Evolutionary conservation across 2,329 filamentous ascomycete genomes (phyloP), one percentile per base, ranked within the genome.

Genomic region (Sphaerostilbella broomeana): DNA sequence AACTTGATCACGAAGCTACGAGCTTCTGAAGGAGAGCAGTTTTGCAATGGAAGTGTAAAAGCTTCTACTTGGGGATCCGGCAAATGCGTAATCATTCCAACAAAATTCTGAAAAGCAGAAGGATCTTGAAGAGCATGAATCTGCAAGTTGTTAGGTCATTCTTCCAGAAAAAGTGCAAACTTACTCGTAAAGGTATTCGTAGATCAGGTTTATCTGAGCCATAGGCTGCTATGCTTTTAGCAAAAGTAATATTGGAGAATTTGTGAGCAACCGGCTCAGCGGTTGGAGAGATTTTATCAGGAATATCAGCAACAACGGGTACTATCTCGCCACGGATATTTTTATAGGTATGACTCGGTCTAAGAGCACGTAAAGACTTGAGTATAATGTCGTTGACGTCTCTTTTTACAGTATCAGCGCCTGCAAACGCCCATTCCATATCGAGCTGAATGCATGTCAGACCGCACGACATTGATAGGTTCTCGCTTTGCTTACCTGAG

Each of bases 151-250:
- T 56, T 13, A 51, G 45, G 10, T 9, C 12, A 20, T 22, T 33
- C 13, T 11, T 10, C 22, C 7, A n/a, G 1, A 1, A 28, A 4
- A 5, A 16, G 20, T 16, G 2, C 6, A 10, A 5, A 4, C 68
- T 37, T 58, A 85, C 81, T 53, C 75, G 64, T 18, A 79, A 80
- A 2, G 77, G 75, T 25, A 89, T 82, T 13, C 92, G 78, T 8
- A 90, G 65, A 56, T 98, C 92, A 4, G 92, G 92, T 60, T 98
- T 98, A 61, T 98, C 92, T 4, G 79, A 84, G 9, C 92, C 92
- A 54, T 89, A 94, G 3, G 64, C 68, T 1, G 73, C 65, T 81
- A 98, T 97, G 13, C 83, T 58, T 2, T 65, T 58, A 1, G 59
- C 59, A 42, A 63, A 65, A 1, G 57, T 64, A 5, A 65, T 43